A percentile compares a stretch with the other conserved stretches of the same genome.
phyloP scores from a whole-genome alignment of 2,329 filamentous ascomycete genomes.

The Aspergillus floridensis region DNA sequence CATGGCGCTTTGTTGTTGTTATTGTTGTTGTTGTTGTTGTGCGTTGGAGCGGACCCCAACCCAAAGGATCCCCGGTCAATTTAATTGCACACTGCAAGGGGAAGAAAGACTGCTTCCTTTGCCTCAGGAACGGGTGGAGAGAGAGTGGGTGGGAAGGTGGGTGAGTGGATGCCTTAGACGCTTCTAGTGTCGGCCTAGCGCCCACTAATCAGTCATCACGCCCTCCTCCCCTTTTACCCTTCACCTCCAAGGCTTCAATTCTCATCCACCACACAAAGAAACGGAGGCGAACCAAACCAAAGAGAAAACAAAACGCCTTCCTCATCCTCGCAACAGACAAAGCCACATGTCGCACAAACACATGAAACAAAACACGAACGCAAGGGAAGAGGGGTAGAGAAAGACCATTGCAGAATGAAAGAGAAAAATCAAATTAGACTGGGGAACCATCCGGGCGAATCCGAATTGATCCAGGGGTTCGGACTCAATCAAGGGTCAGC shows the following conservation, averaged over 20 bases:
- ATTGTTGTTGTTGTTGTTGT: too few species aligned
- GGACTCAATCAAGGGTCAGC: neutral
- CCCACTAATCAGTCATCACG: neutral
- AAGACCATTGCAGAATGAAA: neutral
- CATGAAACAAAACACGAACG: neutral
- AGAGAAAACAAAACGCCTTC: neutral
- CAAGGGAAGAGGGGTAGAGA: neutral
- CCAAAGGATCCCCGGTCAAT: neutral
- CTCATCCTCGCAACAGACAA: neutral
- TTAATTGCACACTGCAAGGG: neutral
- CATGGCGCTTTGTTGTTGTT: neutral
- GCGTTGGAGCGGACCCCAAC: neutral
- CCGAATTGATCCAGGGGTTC: neutral
- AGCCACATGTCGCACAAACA: neutral
- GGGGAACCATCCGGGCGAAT: neutral
- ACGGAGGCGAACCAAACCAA: too few species aligned
- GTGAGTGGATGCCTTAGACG: neutral
- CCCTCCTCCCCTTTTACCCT: neutral
- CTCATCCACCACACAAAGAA: too few species aligned
- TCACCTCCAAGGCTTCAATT: too few species aligned
- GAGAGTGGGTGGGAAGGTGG: neutral
- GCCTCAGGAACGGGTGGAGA: constrained; percentile 1
- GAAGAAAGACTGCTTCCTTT: neutral
- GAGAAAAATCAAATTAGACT: neutral
- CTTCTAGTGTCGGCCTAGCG: neutral